Conservation (phyloP, 805 yeast species). For the Komagataella kurtzmanii region DNA sequence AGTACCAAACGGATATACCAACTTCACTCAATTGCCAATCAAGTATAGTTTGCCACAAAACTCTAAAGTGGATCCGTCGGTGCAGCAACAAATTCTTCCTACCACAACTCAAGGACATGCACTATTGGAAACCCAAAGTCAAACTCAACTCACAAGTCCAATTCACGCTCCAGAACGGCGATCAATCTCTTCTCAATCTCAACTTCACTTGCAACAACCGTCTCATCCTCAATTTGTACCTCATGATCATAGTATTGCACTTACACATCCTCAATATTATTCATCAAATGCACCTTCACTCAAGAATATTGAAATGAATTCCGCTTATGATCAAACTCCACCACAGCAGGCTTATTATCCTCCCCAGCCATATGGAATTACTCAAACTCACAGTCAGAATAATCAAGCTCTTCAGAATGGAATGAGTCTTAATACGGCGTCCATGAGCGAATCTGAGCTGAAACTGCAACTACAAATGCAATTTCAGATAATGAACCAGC, state of each 20-base stretch:
- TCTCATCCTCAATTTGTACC: neutral
- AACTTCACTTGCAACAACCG: neutral
- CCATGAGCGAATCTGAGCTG: constrained; percentile 3
- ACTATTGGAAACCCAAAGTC: neutral
- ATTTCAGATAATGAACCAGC: constrained; percentile 3
- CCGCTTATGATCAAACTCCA: neutral
- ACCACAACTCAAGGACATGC: neutral
- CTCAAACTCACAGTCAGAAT: neutral
- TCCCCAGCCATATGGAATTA: neutral
- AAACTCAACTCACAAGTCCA: neutral
- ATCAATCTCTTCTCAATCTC: neutral
- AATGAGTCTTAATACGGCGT: neutral
- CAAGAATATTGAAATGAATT: neutral
- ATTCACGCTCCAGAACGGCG: neutral
- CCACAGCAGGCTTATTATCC: neutral
- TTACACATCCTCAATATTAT: neutral
- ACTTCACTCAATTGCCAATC: neutral
- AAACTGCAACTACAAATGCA: neutral
- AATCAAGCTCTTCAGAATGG: neutral
- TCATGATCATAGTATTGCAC: neutral
- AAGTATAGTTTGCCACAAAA: neutral
- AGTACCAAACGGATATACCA: neutral
- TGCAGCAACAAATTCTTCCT: neutral
- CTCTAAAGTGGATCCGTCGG: neutral
- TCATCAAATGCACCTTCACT: neutral